Base-by-base conservation (phyloP, 2,329 filamentous ascomycete genomes). In the Cercospora nicotianae region DNA sequence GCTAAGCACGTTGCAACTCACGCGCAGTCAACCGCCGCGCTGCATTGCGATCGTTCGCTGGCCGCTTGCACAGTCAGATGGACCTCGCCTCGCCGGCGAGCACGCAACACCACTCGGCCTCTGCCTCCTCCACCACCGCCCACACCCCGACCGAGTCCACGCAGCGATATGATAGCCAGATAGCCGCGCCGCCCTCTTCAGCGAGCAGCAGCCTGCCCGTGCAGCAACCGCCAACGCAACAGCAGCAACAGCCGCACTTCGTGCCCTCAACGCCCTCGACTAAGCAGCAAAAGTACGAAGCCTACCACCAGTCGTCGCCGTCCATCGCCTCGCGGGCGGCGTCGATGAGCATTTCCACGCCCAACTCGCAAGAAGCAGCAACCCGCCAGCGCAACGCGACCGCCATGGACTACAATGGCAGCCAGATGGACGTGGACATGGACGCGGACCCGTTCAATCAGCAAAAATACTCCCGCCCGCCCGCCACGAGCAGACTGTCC, bases 381-480 rank as follows among this genome's bases (percentile, higher is more conserved):
- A 42, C 26, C 63, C 64, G 57, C 59, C 42, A 64, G 60, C 65
- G 63, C 64, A 58, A 64, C 63, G 62, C 62, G 64, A 57, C 68
- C 65, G 69, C 57, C 59, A 74, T 73, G 72, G 72, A 74, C 53
- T 72, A 70, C 80, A 79, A 65, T 73, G 68, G 77, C 57, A 79
- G 77, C 67, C 82, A 83, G 73, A 80, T 75, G 66, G 79, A 80
- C 72, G 75, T 84, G 63, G 76, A 79, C 69, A 97, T 97, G 94
- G 92, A 95, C 80, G 94, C 97, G 80, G 94, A 97, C 80, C 88
- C 91, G 59, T 96, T 96, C 81, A 90, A 91, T 76, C 88, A 90
- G 80, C 89, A 92, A 77, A 96, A 96, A 80, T 96, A 97, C 80
- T 88, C 93, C 81, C 89, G 92, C 73, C 88, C 92, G 53, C 88